Percentiles rank a stretch among this genome's conserved stretches.
These are phyloP conservation scores for Effrenium voratum DNA, from an alignment of 73 alveolate genomes.

Conservation along the genomic window DNA sequence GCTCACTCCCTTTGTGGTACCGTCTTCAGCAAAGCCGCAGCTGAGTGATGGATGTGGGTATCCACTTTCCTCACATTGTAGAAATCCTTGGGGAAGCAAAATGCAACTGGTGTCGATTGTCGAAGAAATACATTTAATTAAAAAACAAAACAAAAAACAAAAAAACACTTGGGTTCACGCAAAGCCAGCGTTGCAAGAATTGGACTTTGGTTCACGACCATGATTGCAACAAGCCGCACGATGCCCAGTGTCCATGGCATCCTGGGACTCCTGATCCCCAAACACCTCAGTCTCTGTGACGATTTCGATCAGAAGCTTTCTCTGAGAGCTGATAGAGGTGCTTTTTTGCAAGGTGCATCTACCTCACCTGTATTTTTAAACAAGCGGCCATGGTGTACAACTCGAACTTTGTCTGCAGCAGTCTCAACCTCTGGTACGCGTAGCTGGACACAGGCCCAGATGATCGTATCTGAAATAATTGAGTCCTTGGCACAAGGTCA, in stretches of 20 bases:
- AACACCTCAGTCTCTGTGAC: constrained; percentile 60
- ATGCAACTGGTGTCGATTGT: background rate
- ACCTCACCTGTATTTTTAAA: no score
- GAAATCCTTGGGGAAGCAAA: constrained; percentile 29
- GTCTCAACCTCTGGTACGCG: constrained; percentile 64
- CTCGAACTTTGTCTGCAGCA: constrained; percentile 93
- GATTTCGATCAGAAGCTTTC: no score
- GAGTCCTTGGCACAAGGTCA: constrained; percentile 47
- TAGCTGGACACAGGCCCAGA: constrained; percentile 89
- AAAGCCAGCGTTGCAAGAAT: background rate
- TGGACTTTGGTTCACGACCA: background rate
- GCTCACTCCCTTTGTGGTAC: background rate
- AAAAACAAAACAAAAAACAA: background rate
- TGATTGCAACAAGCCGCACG: background rate
- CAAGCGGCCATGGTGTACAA: constrained; percentile 74
- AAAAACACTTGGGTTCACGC: background rate
- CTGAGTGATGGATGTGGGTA: constrained; percentile 96
- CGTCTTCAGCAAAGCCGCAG: constrained; percentile 64
- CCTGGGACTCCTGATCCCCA: constrained; percentile 75
- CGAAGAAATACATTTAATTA: background rate
- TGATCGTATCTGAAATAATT: background rate
- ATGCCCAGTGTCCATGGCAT: constrained; percentile 75
- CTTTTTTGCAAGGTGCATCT: no score
- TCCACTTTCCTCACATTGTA: constrained; percentile 95
- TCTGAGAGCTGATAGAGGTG: no score